Conservation (phyloP, 108 stramenopile species). For the Ochromonas danica region DNA sequence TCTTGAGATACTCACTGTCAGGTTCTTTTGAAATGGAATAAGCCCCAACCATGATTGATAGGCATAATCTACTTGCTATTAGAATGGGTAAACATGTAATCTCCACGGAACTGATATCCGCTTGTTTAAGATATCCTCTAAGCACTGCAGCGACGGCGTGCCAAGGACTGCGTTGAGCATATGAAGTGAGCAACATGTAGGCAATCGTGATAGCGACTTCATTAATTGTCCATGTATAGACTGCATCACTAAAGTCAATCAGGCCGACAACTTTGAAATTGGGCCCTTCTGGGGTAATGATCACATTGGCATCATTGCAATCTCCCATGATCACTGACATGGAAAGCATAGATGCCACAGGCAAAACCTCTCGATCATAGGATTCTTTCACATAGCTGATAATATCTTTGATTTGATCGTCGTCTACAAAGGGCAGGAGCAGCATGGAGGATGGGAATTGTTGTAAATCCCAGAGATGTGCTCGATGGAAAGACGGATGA, state of each 20-base stretch:
- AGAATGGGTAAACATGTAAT: constrained; percentile 46
- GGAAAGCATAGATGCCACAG: background rate
- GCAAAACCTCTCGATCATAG: background rate
- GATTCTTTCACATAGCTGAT: constrained; percentile 2
- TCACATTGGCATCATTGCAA: constrained; percentile 55
- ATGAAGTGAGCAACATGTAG: constrained; percentile 39
- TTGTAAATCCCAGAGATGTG: constrained; percentile 36
- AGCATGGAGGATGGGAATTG: background rate
- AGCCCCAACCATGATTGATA: constrained; percentile 41
- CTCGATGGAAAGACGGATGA: constrained; percentile 25
- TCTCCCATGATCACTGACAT: constrained; percentile 42
- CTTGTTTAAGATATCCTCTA: background rate
- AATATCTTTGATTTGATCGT: background rate
- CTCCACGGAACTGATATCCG: constrained; percentile 18
- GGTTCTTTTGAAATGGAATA: constrained; percentile 40
- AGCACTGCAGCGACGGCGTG: constrained; percentile 38
- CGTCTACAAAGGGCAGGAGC: background rate
- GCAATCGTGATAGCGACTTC: constrained; percentile 54
- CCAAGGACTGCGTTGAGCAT: background rate
- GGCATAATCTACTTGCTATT: constrained; percentile 43
- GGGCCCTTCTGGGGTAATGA: constrained; percentile 30
- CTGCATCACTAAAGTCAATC: constrained; percentile 55
- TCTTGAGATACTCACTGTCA: constrained; percentile 35
- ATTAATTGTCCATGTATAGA: constrained; percentile 46
- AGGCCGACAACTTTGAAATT: constrained; percentile 33